Evolutionary conservation across 257 asterid species (phyloP).

Genomic region (Ilex asprella): DNA sequence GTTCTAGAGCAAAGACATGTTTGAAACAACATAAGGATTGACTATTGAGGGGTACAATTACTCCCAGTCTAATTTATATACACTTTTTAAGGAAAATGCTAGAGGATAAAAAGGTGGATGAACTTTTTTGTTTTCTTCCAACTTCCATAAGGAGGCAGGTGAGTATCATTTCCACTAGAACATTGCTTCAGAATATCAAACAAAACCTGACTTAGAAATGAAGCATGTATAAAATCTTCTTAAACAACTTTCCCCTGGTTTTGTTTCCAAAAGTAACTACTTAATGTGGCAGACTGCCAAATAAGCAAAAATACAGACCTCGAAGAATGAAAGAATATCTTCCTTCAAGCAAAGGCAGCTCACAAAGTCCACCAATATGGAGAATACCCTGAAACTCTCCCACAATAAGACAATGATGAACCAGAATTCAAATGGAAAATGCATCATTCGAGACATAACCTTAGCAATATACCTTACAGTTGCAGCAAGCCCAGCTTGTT

Average conservation of each 20-base stretch:
- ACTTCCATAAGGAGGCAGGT: no score
- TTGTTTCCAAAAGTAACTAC: no score
- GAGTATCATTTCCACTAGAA: no score
- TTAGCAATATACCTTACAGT: slow-evolving; percentile 33
- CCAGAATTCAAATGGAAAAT: slow-evolving; percentile 1
- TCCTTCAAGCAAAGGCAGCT: slow-evolving; percentile 46
- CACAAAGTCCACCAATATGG: slow-evolving; percentile 36
- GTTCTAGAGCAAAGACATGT: not conserved
- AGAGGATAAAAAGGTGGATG: not conserved
- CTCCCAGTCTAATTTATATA: no score
- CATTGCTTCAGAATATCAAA: no score
- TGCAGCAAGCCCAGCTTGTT: slow-evolving; percentile 25
- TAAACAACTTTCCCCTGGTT: no score
- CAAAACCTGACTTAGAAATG: no score
- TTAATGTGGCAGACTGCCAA: no score
- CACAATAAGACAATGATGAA: slow-evolving; percentile 12
- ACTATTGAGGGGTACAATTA: no score
- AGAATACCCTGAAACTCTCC: slow-evolving; percentile 45
- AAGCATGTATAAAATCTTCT: no score
- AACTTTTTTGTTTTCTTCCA: no score
- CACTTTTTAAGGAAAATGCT: not conserved
- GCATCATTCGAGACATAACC: not conserved
- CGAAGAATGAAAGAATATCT: slow-evolving; percentile 39
- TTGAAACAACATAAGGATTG: no score
- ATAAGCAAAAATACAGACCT: slow-evolving; percentile 32